Percentiles rank a stretch among this genome's conserved stretches.
These are phyloP conservation scores for Candida pseudoglaebosa DNA, from an alignment of 805 yeast species.

Conservation along the genomic window DNA sequence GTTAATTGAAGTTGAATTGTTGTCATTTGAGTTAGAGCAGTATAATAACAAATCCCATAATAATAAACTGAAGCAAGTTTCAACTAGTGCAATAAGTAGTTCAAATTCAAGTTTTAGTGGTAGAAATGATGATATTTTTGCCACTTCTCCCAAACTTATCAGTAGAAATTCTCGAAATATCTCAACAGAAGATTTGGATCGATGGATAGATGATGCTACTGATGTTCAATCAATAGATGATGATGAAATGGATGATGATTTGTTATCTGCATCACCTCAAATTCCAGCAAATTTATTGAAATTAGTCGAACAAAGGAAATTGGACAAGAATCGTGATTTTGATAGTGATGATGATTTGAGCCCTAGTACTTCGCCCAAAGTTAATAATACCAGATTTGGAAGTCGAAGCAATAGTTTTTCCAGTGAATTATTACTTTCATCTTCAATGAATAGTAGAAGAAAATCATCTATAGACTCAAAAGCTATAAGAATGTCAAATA, in stretches of 20 bases:
- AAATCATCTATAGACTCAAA: conserved; percentile 34
- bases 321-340: conserved; percentile 20
- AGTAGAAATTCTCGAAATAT: conserved; percentile 2
- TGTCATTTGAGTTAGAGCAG: conserved; percentile 38
- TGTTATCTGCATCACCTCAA: conserved; percentile 62
- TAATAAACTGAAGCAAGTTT: conserved; percentile 2
- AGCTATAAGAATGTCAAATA: conserved; percentile 17
- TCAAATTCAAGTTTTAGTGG: not conserved
- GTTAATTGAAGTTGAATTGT: conserved; percentile 53
- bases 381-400: conserved; percentile 9
- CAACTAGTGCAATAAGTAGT: conserved; percentile 1
- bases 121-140: conserved; percentile 6
- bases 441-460: conserved; percentile 21
- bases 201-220: conserved; percentile 16
- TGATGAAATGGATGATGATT: conserved; percentile 41
- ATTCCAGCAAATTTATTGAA: conserved; percentile 58
- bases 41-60: conserved; percentile 16
- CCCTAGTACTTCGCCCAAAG: conserved; percentile 31
- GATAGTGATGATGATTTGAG: conserved; percentile 21
- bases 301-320: conserved; percentile 48
- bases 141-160: conserved; percentile 3
- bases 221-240: conserved; percentile 30
- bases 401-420: conserved; percentile 21
- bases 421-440: conserved; percentile 14
- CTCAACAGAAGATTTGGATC: conserved; percentile 15